Conservation (phyloP, 345 rosid genomes). For the Luvunga scandens region DNA sequence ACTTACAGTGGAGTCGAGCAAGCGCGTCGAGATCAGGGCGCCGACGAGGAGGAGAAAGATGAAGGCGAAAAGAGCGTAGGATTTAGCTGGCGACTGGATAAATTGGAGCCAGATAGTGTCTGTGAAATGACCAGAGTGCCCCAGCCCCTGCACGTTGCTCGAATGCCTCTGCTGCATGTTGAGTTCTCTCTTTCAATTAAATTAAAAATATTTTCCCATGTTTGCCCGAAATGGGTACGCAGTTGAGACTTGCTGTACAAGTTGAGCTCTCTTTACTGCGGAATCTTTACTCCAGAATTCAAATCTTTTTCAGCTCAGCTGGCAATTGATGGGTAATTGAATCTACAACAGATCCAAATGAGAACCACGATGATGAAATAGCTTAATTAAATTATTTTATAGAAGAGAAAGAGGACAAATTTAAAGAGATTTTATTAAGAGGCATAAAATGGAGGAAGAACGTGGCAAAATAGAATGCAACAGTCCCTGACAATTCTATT, state of each 20-base stretch:
- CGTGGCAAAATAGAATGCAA: too few relatives aligned
- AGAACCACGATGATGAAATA: too few relatives aligned
- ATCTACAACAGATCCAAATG: too few relatives aligned
- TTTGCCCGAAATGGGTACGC: neutral
- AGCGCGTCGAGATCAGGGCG: constrained; percentile 64
- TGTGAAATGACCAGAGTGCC: constrained; percentile 23
- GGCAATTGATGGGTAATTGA: too few relatives aligned
- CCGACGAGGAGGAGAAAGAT: constrained; percentile 58
- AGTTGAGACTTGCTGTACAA: neutral
- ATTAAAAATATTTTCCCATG: neutral
- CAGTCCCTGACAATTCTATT: too few relatives aligned
- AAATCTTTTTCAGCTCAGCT: too few relatives aligned
- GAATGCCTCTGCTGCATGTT: constrained; percentile 1
- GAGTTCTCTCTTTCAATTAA: constrained; percentile 18
- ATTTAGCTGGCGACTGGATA: constrained; percentile 36
- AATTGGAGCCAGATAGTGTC: constrained; percentile 47
- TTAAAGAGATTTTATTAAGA: too few relatives aligned
- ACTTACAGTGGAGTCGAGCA: constrained; percentile 56
- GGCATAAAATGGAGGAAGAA: too few relatives aligned
- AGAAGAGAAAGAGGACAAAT: too few relatives aligned
- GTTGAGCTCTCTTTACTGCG: neutral
- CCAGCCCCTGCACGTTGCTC: constrained; percentile 28
- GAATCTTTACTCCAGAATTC: neutral
- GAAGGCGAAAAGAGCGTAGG: constrained; percentile 39
- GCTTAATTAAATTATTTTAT: too few relatives aligned